These are phyloP conservation scores for Tetratostichococcus sp. DNA, from an alignment of 139 green algal species.

Conservation along the genomic window DNA sequence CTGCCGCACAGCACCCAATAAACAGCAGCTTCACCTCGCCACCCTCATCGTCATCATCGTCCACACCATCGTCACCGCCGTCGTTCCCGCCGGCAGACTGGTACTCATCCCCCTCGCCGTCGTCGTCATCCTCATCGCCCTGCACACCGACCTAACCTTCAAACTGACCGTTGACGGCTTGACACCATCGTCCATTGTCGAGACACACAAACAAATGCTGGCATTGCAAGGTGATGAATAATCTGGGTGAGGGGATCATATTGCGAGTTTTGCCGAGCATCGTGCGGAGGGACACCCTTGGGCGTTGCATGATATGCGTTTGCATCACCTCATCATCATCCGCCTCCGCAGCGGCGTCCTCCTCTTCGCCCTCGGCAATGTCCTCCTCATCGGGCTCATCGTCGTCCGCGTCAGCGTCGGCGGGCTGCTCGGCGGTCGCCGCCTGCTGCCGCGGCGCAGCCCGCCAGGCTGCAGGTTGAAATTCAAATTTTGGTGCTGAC, in stretches of 20 bases:
- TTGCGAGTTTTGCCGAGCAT: no score
- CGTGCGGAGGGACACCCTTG: no score
- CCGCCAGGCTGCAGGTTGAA: no score
- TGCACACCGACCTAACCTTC: not conserved
- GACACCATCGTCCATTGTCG: no score
- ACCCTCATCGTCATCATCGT: not conserved
- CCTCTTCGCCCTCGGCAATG: not conserved
- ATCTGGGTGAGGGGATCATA: no score
- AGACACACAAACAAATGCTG: no score
- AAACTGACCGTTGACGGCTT: no score
- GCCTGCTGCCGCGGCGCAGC: no score
- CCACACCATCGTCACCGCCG: not conserved
- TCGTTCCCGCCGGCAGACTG: not conserved
- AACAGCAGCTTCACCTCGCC: not conserved
- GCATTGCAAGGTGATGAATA: no score
- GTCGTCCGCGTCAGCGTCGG: conserved; percentile 8
- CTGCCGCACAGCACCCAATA: no score
- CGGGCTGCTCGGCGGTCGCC: not conserved
- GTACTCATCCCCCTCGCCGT: conserved; percentile 18
- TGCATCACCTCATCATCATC: conserved; percentile 12
- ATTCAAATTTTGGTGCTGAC: no score
- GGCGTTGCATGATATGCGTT: no score
- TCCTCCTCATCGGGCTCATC: conserved; percentile 29
- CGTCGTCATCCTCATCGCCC: conserved; percentile 30
- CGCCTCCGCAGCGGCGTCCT: conserved; percentile 1